phyloP scores from a whole-genome alignment of 495 filamentous ascomycete species.

The Talaromyces proteolyticus region DNA sequence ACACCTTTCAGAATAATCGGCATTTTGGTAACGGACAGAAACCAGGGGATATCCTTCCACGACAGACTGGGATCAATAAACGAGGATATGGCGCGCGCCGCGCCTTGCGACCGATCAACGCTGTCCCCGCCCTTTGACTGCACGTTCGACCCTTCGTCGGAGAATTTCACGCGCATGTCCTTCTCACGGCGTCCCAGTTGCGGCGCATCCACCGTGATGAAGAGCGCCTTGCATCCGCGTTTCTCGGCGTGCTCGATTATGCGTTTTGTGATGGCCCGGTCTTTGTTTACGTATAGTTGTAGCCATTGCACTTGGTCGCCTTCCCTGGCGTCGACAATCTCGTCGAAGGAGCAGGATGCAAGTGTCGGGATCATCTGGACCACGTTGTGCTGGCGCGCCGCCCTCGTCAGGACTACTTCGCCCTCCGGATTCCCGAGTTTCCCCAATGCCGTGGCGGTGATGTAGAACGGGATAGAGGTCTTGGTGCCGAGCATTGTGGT shows the following conservation, averaged over 20 bases:
- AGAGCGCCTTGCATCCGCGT: slow-evolving; percentile 90
- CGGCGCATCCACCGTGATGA: slow-evolving; percentile 97
- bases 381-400: slow-evolving; percentile 78
- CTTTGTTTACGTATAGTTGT: slow-evolving; percentile 97
- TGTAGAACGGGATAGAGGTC: slow-evolving; percentile 79
- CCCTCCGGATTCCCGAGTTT: slow-evolving; percentile 88
- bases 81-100: slow-evolving; percentile 83
- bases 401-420: slow-evolving; percentile 82
- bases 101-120: slow-evolving; percentile 85
- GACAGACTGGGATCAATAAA: slow-evolving; percentile 91
- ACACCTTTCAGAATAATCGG: slow-evolving; percentile 96
- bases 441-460: slow-evolving; percentile 86
- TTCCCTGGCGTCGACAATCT: slow-evolving; percentile 80
- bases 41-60: slow-evolving; percentile 97
- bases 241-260: slow-evolving; percentile 90
- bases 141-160: slow-evolving; percentile 77
- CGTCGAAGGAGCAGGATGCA: slow-evolving; percentile 96
- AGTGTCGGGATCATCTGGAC: slow-evolving; percentile 97
- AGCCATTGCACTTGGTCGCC: slow-evolving; percentile 91
- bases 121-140: slow-evolving; percentile 54
- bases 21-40: slow-evolving; percentile 88
- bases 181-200: slow-evolving; percentile 94
- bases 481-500: slow-evolving; percentile 91
- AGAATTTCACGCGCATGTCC: slow-evolving; percentile 90
- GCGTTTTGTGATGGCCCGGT: slow-evolving; percentile 81